Conservation (phyloP, 768 basidiomycete genomes). For the Megacollybia marginata region DNA sequence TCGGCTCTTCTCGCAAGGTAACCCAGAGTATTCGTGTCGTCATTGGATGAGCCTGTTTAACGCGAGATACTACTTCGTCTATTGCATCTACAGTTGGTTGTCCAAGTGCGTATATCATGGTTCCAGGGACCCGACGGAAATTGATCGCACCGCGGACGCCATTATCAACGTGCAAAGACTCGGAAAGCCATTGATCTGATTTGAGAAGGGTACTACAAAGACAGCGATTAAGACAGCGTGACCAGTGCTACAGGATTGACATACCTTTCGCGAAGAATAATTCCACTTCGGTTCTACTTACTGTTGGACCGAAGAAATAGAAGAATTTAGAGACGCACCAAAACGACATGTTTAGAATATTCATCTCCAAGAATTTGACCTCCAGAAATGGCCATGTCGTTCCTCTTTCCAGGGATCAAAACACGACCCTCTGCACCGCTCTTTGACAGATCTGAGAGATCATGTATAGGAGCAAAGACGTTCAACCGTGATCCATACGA, state of each 20-base stretch:
- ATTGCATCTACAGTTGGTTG: conserved; percentile 90
- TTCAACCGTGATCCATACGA: conserved; percentile 74
- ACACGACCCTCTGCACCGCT: conserved; percentile 51
- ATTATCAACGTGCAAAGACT: conserved; percentile 56
- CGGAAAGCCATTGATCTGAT: conserved; percentile 85
- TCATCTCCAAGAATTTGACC: conserved; percentile 91
- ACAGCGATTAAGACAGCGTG: not conserved
- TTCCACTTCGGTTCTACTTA: conserved; percentile 77
- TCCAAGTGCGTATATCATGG: conserved; percentile 85
- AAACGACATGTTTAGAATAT: conserved; percentile 90
- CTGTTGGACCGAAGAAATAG: not conserved
- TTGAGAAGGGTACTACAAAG: conserved; percentile 75
- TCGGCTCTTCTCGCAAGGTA: conserved; percentile 86
- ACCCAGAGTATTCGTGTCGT: conserved; percentile 78
- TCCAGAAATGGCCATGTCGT: conserved; percentile 68
- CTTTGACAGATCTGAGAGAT: conserved; percentile 76
- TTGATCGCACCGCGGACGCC: conserved; percentile 91
- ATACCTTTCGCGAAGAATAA: conserved; percentile 87
- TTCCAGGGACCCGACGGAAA: conserved; percentile 77
- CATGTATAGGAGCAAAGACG: conserved; percentile 88
- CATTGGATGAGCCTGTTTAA: conserved; percentile 53
- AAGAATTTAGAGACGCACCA: conserved; percentile 35
- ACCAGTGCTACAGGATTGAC: conserved; percentile 7
- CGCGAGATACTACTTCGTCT: conserved; percentile 61
- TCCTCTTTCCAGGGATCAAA: conserved; percentile 59